phyloP scores from a whole-genome alignment of 345 rosid genomes.

The Eucalyptus regnans region DNA sequence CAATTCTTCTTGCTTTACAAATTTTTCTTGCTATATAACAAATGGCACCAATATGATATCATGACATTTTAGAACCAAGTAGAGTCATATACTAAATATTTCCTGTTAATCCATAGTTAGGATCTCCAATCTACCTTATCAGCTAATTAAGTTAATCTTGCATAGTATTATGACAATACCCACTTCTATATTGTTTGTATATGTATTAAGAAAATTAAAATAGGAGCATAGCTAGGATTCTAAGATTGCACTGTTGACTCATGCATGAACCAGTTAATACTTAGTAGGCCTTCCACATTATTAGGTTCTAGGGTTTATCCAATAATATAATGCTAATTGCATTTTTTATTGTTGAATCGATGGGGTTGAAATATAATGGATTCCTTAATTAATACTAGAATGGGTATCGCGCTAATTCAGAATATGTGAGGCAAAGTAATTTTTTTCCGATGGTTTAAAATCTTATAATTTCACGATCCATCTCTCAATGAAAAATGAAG shows the following conservation, averaged over 20 bases:
- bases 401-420: fast-evolving
- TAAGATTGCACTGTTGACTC: background rate
- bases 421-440: too few species aligned
- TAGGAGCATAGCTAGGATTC: background rate
- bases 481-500: too few species aligned
- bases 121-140: fast-evolving
- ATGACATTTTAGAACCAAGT: background rate
- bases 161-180: background rate
- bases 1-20: background rate
- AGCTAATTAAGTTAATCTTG: background rate
- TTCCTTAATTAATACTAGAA: background rate
- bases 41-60: background rate
- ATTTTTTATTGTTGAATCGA: fast-evolving
- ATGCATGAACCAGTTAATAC: background rate
- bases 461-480: fast-evolving
- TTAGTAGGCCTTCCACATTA: background rate
- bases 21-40: background rate
- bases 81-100: background rate
- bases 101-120: background rate
- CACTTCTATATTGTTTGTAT: background rate
- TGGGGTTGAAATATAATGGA: background rate
- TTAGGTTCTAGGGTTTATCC: background rate
- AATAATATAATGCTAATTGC: background rate
- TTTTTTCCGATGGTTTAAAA: too few species aligned
- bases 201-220: background rate